Conservation (phyloP, 2,329 filamentous ascomycete genomes). For the Hymenoscyphus infarciens region DNA sequence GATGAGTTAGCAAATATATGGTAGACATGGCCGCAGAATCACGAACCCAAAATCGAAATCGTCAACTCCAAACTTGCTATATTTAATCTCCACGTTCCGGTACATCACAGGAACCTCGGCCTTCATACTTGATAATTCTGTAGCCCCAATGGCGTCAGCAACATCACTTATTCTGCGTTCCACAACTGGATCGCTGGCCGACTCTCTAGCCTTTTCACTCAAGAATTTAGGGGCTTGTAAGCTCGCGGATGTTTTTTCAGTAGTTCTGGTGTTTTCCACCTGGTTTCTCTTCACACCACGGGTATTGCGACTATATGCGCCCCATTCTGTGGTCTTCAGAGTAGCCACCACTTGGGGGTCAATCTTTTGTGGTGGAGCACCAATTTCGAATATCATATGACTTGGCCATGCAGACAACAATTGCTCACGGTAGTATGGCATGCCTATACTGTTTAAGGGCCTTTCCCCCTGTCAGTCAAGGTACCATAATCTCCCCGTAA, state of each 20-base stretch:
- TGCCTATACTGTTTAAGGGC: constrained; percentile 79
- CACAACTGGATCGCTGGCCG: constrained; percentile 45
- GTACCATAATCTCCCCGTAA: neutral
- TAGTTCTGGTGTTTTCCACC: constrained; percentile 68
- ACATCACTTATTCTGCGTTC: constrained; percentile 49
- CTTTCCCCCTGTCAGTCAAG: constrained; percentile 39
- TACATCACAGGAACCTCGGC: constrained; percentile 86
- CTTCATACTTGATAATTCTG: constrained; percentile 69
- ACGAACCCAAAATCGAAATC: constrained; percentile 93
- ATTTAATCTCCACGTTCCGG: constrained; percentile 94
- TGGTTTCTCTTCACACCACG: constrained; percentile 75
- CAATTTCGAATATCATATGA: constrained; percentile 78
- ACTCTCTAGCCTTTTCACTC: constrained; percentile 83
- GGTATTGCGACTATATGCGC: constrained; percentile 74
- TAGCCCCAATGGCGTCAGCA: constrained; percentile 61
- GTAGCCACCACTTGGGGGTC: constrained; percentile 67
- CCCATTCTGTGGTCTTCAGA: constrained; percentile 70
- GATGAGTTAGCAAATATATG: neutral
- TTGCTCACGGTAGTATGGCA: constrained; percentile 88
- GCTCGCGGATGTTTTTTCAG: constrained; percentile 55
- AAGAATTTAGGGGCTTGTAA: constrained; percentile 84
- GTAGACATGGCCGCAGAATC: neutral
- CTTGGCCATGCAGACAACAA: constrained; percentile 88
- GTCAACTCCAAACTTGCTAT: constrained; percentile 98
- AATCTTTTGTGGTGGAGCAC: constrained; percentile 72